Evolutionary conservation across 1,284 basidiomycete species (phyloP).

Genomic region (Pyrrhoderma noxium): DNA sequence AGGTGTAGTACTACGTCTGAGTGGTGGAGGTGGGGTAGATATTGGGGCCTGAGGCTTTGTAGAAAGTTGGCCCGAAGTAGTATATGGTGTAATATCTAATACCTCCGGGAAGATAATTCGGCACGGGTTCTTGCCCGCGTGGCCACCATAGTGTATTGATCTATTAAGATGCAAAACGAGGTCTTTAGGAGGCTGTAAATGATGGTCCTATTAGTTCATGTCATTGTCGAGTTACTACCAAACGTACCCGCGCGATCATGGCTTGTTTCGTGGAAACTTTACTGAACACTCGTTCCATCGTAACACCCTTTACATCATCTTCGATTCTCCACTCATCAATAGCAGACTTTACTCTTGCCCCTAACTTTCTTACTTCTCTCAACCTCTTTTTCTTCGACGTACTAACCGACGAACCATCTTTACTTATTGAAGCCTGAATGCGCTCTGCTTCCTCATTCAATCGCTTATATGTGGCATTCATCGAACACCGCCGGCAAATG

Average conservation of each 20-base stretch:
- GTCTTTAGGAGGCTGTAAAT: constrained; percentile 67
- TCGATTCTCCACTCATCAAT: constrained; percentile 73
- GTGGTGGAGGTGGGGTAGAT: constrained; percentile 45
- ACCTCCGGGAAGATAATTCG: constrained; percentile 77
- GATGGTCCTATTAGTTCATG: constrained; percentile 8
- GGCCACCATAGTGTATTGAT: constrained; percentile 70
- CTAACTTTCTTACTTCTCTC: constrained; percentile 60
- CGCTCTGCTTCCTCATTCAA: constrained; percentile 45
- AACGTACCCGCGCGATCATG: constrained; percentile 73
- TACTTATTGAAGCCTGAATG: constrained; percentile 25
- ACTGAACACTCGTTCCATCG: constrained; percentile 67
- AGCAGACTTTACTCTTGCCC: constrained; percentile 50
- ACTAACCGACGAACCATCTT: neutral
- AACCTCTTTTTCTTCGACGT: constrained; percentile 63
- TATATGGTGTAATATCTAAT: constrained; percentile 80
- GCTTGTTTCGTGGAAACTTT: constrained; percentile 78
- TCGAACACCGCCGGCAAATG: constrained; percentile 75
- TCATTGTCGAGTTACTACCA: neutral
- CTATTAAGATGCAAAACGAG: constrained; percentile 84
- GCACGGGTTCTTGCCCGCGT: constrained; percentile 76
- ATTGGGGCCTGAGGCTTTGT: constrained; percentile 59
- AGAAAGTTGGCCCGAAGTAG: constrained; percentile 69
- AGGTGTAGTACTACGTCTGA: constrained; percentile 41
- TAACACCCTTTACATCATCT: constrained; percentile 69
- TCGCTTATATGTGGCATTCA: constrained; percentile 59